A percentile compares a stretch with the other conserved stretches of the same genome.
phyloP scores from a whole-genome alignment of 768 basidiomycete species.

The Thelephora ganbajun region DNA sequence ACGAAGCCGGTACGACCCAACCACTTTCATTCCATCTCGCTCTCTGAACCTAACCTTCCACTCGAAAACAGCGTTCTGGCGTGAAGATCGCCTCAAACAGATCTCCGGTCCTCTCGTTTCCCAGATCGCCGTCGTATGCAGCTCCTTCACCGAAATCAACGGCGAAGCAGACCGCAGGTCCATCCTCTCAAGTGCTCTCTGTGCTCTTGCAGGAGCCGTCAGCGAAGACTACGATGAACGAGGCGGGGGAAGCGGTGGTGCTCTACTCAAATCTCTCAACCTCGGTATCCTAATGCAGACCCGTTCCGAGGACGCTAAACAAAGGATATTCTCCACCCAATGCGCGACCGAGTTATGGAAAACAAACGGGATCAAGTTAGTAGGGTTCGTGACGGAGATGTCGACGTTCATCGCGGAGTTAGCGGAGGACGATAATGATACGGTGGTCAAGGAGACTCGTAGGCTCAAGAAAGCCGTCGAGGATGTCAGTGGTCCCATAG shows the following conservation, averaged over 20 bases:
- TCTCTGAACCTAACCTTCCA: background rate
- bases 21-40: background rate
- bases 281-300: slow-evolving; percentile 78
- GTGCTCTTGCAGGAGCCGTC: slow-evolving; percentile 38
- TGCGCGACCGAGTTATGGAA: slow-evolving; percentile 69
- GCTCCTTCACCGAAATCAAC: background rate
- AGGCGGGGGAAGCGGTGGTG: background rate
- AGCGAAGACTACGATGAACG: slow-evolving; percentile 27
- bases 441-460: slow-evolving; percentile 58
- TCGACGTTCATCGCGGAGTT: slow-evolving; percentile 80
- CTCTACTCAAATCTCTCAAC: slow-evolving; percentile 68
- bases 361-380: slow-evolving; percentile 56
- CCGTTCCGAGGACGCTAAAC: slow-evolving; percentile 59
- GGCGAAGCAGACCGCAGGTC: slow-evolving; percentile 22
- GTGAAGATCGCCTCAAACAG: slow-evolving; percentile 61
- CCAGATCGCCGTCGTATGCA: slow-evolving; percentile 43
- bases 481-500: slow-evolving; percentile 48
- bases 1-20: slow-evolving; percentile 59
- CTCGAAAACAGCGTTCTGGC: slow-evolving; percentile 63
- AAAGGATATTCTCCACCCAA: slow-evolving; percentile 57
- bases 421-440: slow-evolving; percentile 79
- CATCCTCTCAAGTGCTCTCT: slow-evolving; percentile 36
- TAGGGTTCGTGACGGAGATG: slow-evolving; percentile 69
- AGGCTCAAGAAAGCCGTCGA: slow-evolving; percentile 60
- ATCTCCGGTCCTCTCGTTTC: slow-evolving; percentile 44